Evolutionary conservation across 176 grass and related monocot genomes (phyloP), one percentile per base, ranked within the genome.

Genomic region (Puya raimondii): DNA sequence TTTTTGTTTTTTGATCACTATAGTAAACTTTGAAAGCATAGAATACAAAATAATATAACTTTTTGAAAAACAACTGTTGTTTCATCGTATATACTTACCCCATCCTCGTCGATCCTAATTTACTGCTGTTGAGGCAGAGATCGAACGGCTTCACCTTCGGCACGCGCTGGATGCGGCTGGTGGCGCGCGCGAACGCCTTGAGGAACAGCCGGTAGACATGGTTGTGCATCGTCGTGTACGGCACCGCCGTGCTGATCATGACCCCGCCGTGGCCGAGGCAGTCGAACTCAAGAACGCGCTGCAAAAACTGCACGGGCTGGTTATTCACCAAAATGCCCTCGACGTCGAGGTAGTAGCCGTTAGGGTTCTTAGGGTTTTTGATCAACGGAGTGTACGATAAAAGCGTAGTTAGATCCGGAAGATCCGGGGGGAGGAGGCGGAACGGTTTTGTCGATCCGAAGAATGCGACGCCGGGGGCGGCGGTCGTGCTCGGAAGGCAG

Each of bases 281-380:
- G 3, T 58, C 17, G 17, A 84, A 51, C 21, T 50, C 51, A 5
- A 84, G 26, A 6, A 48, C 56, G n/a, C 76, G 50, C 50, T 4
- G 1, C 23, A 23, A 16, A 1, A 74, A 15, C 0, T 1, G 58
- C 16, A 85, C 16, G 0, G 17, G 17, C 23, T 4, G 49, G 0
- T 20, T 12, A 64, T 82, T 82, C 18, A 89, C 78, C 52, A 82
- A 67, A 49, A 89, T 73, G 76, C 64, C 72, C 42, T 48, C 78
- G 6, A 69, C 75, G 11, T 52, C 15, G 66, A 88, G 12, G 79
- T 59, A 82, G 82, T 89, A 82, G 0, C 56, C 79, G 47, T n/a
- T 42, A 42, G 86, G 67, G 49, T 23, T 20, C 5, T 5, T 18
- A 23, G 10, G 13, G 33, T 75, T 72, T 21, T 26, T 21, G 23